Evolutionary conservation across 805 yeast species (phyloP), one percentile per base, ranked within the genome.

Genomic region (Zygoascus ofunaensis): DNA sequence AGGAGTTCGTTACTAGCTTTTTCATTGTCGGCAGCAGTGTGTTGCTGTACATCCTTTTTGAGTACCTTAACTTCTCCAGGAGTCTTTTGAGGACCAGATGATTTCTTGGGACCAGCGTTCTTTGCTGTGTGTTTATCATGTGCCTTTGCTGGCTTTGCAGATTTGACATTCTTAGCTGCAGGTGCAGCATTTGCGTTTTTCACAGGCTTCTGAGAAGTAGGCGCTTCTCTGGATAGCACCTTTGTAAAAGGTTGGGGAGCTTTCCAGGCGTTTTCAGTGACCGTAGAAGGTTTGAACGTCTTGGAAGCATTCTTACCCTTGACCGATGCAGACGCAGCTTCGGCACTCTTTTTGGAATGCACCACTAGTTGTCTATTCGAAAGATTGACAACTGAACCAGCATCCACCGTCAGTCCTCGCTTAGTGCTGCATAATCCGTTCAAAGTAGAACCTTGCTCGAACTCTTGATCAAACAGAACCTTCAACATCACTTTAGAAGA

Each of bases 331-430:
- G 14, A 7, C 7, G 37, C 7, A 10, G 28, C 35, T 39, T 44
- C 45, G 23, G 32, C 87, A 77, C 8, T 84, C 82, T 39, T 33
- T 55, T 76, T 76, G 3, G 87, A 76, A 54, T 83, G 89, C 60
- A 73, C 84, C 34, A 84, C 77, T 55, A 85, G 76, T 60, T 90
- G 95, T 49, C 74, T 75, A 55, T 76, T 66, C 3, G 90, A 71
- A 41, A 90, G 58, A 59, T 92, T 92, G 64, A 92, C 71, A 30
- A 92, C 79, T 44, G 85, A 72, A 0, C 90, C 78, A 0, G 94
- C 79, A 51, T 85, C 94, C 44, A 92, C 76, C 20, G 82, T 77
- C 53, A 87, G 64, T 17, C 97, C 98, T 57, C 98, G 79, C 55
- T 79, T 82, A 4, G 90, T 74, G 42, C 65, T 66, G 55, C 87